Base-by-base conservation (phyloP, 192 early-diverging fungal genomes). In the Bifiguratus adelaidae region DNA sequence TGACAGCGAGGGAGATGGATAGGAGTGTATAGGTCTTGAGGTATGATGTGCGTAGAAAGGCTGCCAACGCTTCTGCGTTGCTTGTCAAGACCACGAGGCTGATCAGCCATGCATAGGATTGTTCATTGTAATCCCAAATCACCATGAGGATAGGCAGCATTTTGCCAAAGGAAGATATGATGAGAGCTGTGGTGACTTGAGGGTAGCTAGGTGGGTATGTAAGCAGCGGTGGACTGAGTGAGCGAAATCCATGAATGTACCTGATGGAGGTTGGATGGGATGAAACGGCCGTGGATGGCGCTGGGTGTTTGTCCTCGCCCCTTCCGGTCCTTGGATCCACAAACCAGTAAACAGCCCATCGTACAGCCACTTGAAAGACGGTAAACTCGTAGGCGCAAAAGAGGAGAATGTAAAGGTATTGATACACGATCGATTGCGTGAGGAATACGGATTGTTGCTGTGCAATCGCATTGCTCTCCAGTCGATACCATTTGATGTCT, bases 401-500 rank as follows among this genome's bases (percentile, higher is more conserved):
- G 30, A 71, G 47, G 7, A 93, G 60, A 23, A 93, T 86, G 25
- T 76, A 81, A 19, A 89, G 44, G 36, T 91, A 91, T 62, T 89
- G 86, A 21, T 72, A 67, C 65, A 78, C 56, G 25, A 78, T 35
- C 44, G 77, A 67, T 59, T 81, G 62, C 34, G 78, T 65, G 30
- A 81, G 71, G 56, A 85, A 85, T 38, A 66, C 41, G 19, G 71
- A 61, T 47, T 84, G 68, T 13, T 64, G 52, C 18, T 58, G 55
- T 20, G 72, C 66, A 5, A 66, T 66, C n/a, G n/a, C n/a, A 43
- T 77, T 72, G 49, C 80, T 74, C 47, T 94, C 88, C 9, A 94
- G 50, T n/a, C 80, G 74, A 68, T 85, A 88, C 91, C 88, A 94
- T 55, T 91, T 89, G 44, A 91, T 86, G 56, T 91, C 77, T 78